These are phyloP conservation scores for Beauveria caledonica DNA, from an alignment of 2,329 filamentous ascomycete species.

Conservation along the genomic window DNA sequence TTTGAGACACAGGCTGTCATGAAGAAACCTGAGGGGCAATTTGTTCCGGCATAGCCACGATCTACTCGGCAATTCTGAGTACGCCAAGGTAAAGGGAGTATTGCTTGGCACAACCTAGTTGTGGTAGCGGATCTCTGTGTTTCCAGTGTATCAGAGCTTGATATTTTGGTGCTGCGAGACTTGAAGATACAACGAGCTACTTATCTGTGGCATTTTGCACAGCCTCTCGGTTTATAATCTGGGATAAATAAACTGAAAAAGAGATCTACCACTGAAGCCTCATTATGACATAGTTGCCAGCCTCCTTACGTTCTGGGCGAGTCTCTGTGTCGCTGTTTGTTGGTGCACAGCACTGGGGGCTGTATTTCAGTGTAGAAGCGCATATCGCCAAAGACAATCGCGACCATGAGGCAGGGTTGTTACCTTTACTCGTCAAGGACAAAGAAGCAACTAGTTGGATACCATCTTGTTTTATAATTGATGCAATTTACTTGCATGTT, in stretches of 20 bases:
- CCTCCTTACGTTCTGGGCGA: neutral
- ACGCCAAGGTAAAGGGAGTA: neutral
- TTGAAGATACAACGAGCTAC: neutral
- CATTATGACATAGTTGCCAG: neutral
- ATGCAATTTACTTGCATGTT: neutral
- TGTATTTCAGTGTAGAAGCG: neutral
- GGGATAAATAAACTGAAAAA: neutral
- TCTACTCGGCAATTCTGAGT: neutral
- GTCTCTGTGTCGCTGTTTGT: neutral
- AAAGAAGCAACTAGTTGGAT: too few relatives aligned
- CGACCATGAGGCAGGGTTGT: too few relatives aligned
- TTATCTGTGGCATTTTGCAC: neutral
- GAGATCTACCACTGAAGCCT: neutral
- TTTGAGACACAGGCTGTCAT: neutral
- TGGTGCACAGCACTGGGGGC: neutral
- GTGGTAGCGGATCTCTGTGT: neutral
- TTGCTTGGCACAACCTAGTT: neutral
- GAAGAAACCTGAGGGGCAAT: neutral
- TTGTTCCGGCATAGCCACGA: constrained; percentile 5
- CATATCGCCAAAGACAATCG: neutral
- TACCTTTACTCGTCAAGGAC: too few relatives aligned
- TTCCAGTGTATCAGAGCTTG: neutral
- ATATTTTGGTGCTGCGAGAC: neutral
- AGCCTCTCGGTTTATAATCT: neutral
- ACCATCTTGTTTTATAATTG: too few relatives aligned